Evolutionary conservation across 768 basidiomycete species (phyloP).

Genomic region (Antrodiella citrinella): DNA sequence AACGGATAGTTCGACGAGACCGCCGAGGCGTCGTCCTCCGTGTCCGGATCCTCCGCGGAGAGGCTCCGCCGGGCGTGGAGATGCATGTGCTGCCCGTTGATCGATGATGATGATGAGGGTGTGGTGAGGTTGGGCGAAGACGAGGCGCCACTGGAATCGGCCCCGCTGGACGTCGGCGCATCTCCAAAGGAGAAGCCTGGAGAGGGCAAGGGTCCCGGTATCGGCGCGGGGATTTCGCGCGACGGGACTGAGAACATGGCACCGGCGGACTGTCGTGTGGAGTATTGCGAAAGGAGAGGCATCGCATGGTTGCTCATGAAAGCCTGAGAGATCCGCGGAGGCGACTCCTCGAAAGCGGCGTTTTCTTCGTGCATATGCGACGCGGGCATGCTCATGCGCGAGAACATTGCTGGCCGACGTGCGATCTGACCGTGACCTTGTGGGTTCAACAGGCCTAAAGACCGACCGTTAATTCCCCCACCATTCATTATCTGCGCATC

Average conservation of each 20-base stretch:
- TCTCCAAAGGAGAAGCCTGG: constrained; percentile 21
- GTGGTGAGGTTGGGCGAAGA: constrained; percentile 6
- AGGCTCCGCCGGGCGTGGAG: constrained; percentile 3
- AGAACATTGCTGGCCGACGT: neutral
- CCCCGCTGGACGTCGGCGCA: constrained; percentile 8
- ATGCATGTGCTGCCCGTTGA: neutral
- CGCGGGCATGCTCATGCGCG: neutral
- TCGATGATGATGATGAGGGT: constrained; percentile 4
- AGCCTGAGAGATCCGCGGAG: constrained; percentile 8
- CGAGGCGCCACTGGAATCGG: constrained; percentile 2
- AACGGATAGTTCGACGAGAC: constrained; percentile 8
- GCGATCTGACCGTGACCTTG: neutral
- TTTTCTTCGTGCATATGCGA: constrained; percentile 7
- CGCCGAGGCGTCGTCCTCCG: constrained; percentile 15
- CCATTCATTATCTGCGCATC: neutral
- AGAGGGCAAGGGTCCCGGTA: constrained; percentile 21
- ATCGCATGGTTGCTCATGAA: constrained; percentile 4
- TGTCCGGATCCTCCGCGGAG: constrained; percentile 11
- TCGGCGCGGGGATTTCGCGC: constrained; percentile 11
- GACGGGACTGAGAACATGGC: constrained; percentile 10
- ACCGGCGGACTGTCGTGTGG: neutral
- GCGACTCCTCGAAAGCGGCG: constrained; percentile 10
- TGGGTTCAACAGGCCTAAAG: neutral
- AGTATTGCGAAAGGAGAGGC: neutral
- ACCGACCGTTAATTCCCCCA: neutral